phyloP scores from a whole-genome alignment of 371 early-diverging fungal genomes.

The Mucor sp. region DNA sequence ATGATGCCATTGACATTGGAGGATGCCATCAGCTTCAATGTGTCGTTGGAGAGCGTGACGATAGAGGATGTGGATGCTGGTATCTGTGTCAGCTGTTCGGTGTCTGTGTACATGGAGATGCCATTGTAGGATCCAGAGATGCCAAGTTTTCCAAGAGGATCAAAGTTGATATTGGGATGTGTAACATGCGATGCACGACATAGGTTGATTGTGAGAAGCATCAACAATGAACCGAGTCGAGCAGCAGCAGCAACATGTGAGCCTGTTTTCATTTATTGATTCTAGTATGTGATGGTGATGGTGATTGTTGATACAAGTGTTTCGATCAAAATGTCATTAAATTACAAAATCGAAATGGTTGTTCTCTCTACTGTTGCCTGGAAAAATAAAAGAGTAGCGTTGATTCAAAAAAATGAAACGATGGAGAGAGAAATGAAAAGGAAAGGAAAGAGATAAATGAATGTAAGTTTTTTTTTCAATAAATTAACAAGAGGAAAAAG shows the following conservation, averaged over 20 bases:
- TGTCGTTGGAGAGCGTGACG: constrained; percentile 34
- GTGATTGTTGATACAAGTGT: too few species aligned
- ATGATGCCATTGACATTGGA: constrained; percentile 38
- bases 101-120: constrained; percentile 44
- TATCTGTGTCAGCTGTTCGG: constrained; percentile 41
- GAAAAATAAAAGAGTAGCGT: too few species aligned
- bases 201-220: neutral
- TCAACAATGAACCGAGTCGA: neutral
- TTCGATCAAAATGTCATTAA: too few species aligned
- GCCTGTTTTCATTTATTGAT: neutral
- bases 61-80: constrained; percentile 36
- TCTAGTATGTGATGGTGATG: neutral
- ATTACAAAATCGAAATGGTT: too few species aligned
- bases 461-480: neutral
- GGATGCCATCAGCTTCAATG: constrained; percentile 38
- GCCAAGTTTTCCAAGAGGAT: constrained; percentile 36
- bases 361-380: too few species aligned
- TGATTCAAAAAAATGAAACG: neutral
- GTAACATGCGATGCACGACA: constrained; percentile 27
- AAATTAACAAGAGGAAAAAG: neutral
- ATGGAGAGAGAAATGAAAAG: neutral
- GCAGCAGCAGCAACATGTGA: neutral
- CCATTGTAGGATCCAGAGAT: constrained; percentile 47
- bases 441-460: neutral
- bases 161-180: constrained; percentile 41